These are phyloP conservation scores for Mycena olivaceomarginata DNA, from an alignment of 768 basidiomycete species.

Conservation along the genomic window DNA sequence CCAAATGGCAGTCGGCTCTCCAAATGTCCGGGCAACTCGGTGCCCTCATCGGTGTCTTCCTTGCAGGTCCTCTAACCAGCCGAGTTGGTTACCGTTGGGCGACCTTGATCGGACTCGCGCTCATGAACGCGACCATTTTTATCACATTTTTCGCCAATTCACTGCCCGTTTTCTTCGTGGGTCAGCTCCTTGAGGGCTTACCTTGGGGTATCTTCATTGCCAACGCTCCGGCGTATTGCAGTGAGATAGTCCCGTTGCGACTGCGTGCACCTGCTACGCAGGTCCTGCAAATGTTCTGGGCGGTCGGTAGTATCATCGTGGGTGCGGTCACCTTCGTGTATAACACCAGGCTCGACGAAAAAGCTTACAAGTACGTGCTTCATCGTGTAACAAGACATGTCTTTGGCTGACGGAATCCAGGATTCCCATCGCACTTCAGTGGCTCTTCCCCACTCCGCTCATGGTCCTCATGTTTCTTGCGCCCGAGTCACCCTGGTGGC, in stretches of 20 bases:
- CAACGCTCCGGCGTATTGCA: slow-evolving; percentile 45
- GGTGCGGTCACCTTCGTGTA: slow-evolving; percentile 45
- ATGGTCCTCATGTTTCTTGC: slow-evolving; percentile 40
- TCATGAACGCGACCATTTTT: slow-evolving; percentile 44
- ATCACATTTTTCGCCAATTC: slow-evolving; percentile 40
- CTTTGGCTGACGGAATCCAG: slow-evolving; percentile 32
- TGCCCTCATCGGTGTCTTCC: slow-evolving; percentile 44
- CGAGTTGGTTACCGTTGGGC: slow-evolving; percentile 44
- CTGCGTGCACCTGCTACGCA: slow-evolving; percentile 43
- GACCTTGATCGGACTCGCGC: slow-evolving; percentile 40
- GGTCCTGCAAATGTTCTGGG: slow-evolving; percentile 47
- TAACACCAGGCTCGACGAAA: slow-evolving; percentile 31
- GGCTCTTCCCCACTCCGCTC: slow-evolving; percentile 45
- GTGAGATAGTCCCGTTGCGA: slow-evolving; percentile 45
- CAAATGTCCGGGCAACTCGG: slow-evolving; percentile 42
- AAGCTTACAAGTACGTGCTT: slow-evolving; percentile 34
- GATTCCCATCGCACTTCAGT: slow-evolving; percentile 44
- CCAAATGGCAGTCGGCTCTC: slow-evolving; percentile 44
- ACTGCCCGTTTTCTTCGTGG: slow-evolving; percentile 40
- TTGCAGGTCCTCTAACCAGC: slow-evolving; percentile 42
- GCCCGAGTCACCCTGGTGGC: slow-evolving; percentile 44
- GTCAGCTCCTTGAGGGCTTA: slow-evolving; percentile 41
- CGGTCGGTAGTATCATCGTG: slow-evolving; percentile 43
- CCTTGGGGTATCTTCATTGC: slow-evolving; percentile 47
- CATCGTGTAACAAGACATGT: background rate